Evolutionary conservation across 345 rosid genomes (phyloP).

Genomic region (Lepidium aucheri): DNA sequence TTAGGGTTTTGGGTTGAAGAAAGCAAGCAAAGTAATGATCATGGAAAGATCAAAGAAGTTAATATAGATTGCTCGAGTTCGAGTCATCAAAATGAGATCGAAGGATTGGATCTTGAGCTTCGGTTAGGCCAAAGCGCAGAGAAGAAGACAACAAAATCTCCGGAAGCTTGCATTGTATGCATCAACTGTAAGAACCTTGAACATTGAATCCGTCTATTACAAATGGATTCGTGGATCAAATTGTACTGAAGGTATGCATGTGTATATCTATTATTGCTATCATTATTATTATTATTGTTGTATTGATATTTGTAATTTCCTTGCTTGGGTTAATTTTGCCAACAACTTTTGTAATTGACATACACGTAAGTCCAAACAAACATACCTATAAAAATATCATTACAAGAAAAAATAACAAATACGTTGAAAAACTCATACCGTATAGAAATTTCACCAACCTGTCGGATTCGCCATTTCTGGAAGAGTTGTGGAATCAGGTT

Average conservation of each 20-base stretch:
- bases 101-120: constrained; percentile 29
- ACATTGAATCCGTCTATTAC: constrained; percentile 17
- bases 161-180: constrained; percentile 8
- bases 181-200: background rate
- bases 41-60: background rate
- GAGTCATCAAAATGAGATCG: constrained; percentile 3
- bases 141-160: constrained; percentile 16
- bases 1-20: constrained; percentile 18
- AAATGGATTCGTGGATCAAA: constrained; percentile 18
- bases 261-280: constrained; percentile 7
- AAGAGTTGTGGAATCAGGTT: too few relatives aligned
- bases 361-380: constrained; percentile 12
- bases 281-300: background rate
- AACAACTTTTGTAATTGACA: constrained; percentile 14
- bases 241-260: constrained; percentile 16
- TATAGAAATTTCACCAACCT: too few relatives aligned
- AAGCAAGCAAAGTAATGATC: constrained; percentile 2
- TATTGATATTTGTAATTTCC: background rate
- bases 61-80: constrained; percentile 19
- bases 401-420: too few relatives aligned
- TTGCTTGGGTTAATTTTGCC: constrained; percentile 13
- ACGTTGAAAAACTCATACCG: too few relatives aligned
- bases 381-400: background rate
- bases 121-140: constrained; percentile 26
- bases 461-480: too few relatives aligned